Conservation (phyloP, 108 stramenopile species). For the Conticribra weissflogii region DNA sequence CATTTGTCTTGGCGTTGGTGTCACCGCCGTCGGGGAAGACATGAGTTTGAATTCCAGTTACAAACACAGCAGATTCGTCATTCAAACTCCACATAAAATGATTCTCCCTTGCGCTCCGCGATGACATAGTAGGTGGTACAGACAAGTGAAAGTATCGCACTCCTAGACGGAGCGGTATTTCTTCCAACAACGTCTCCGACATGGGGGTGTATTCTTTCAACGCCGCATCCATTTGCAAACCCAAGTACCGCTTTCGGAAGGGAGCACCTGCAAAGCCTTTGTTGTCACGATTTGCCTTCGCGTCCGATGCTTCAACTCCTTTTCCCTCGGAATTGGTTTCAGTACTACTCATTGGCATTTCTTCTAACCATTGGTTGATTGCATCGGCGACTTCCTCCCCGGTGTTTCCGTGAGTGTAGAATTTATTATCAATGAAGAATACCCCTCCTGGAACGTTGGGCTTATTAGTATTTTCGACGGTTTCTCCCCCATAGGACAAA, state of each 20-base stretch:
- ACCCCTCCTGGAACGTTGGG: constrained; percentile 49
- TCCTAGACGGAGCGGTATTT: constrained; percentile 66
- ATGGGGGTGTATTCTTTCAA: constrained; percentile 38
- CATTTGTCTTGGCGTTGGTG: background rate
- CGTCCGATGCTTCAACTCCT: background rate
- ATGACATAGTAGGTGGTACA: constrained; percentile 17
- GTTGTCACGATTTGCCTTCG: background rate
- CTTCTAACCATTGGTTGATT: constrained; percentile 36
- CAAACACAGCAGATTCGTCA: constrained; percentile 34
- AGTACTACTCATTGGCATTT: background rate
- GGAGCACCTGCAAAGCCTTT: background rate
- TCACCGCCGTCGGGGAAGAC: background rate
- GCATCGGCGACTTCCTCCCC: constrained; percentile 18
- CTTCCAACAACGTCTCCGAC: constrained; percentile 53
- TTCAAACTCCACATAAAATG: constrained; percentile 9
- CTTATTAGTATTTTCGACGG: background rate
- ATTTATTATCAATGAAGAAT: constrained; percentile 78
- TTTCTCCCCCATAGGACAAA: background rate
- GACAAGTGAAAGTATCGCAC: constrained; percentile 70
- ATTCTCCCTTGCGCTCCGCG: background rate
- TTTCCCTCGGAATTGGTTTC: background rate
- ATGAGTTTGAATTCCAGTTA: constrained; percentile 39
- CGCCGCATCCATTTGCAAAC: constrained; percentile 21
- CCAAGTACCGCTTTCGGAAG: constrained; percentile 40
- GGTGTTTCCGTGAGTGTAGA: constrained; percentile 64